Evolutionary conservation across 805 yeast species (phyloP).

Genomic region (Saturnispora hagleri): DNA sequence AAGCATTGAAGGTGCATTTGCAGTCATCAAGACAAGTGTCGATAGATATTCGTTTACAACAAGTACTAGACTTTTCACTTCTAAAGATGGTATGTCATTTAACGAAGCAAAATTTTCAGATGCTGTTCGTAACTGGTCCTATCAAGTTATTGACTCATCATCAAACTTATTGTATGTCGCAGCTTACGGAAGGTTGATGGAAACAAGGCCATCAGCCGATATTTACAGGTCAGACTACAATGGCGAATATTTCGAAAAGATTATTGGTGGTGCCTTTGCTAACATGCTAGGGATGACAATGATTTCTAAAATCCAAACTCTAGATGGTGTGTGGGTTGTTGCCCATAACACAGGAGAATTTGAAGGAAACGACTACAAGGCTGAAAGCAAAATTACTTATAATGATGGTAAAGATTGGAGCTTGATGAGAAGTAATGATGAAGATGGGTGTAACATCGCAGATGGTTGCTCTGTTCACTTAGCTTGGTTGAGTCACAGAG

Average conservation of each 20-base stretch:
- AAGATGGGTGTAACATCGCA: slow-evolving; percentile 33
- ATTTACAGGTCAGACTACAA: slow-evolving; percentile 48
- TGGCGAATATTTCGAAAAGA: slow-evolving; percentile 44
- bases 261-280: slow-evolving; percentile 32
- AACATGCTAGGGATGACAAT: slow-evolving; percentile 31
- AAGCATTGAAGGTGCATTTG: slow-evolving; percentile 32
- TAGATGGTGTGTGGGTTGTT: slow-evolving; percentile 58
- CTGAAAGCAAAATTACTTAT: slow-evolving; percentile 33
- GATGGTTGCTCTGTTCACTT: slow-evolving; percentile 44
- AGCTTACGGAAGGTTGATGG: slow-evolving; percentile 22
- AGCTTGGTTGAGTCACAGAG: slow-evolving; percentile 25
- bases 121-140: slow-evolving; percentile 29
- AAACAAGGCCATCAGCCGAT: slow-evolving; percentile 22
- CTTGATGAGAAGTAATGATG: slow-evolving; percentile 36
- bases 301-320: slow-evolving; percentile 36
- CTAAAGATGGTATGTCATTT: slow-evolving; percentile 38
- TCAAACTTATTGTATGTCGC: slow-evolving; percentile 34
- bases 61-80: slow-evolving; percentile 33
- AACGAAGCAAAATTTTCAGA: slow-evolving; percentile 32
- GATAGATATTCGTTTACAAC: slow-evolving; percentile 36
- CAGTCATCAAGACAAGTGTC: slow-evolving; percentile 31
- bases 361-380: slow-evolving; percentile 14
- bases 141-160: slow-evolving; percentile 33
- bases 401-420: slow-evolving; percentile 51
- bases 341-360: slow-evolving; percentile 17